A percentile compares a stretch with the other conserved stretches of the same genome.
These are phyloP conservation scores for Fagopyrum tataricum DNA, from an alignment of 148 eudicot genomes.

Conservation along the genomic window DNA sequence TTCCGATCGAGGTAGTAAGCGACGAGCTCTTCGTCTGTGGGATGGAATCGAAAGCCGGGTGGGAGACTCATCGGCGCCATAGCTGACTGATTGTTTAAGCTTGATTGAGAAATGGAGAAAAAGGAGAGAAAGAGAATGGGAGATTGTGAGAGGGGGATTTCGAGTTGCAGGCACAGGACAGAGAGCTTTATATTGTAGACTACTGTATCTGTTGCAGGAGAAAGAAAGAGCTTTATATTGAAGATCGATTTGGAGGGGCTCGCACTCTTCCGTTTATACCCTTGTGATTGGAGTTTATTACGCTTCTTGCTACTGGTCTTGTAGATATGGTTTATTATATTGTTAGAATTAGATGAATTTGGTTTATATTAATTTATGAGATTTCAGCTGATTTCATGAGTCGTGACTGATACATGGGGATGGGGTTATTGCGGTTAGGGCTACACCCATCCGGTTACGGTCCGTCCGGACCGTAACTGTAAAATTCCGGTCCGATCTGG, in stretches of 20 bases:
- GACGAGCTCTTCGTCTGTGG: slow-evolving; percentile 40
- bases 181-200: background rate
- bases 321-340: too few relatives aligned
- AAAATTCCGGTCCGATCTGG: too few relatives aligned
- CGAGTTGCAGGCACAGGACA: slow-evolving; percentile 4
- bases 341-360: too few relatives aligned
- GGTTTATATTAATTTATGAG: too few relatives aligned
- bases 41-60: slow-evolving; percentile 43
- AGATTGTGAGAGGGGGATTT: background rate
- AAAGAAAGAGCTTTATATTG: background rate
- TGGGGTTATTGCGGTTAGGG: background rate
- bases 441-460: too few relatives aligned
- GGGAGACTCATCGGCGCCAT: slow-evolving; percentile 44
- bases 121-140: background rate
- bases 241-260: background rate
- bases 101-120: background rate
- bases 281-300: background rate
- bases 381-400: too few relatives aligned
- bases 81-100: background rate
- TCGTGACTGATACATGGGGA: too few relatives aligned
- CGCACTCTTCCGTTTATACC: too few relatives aligned
- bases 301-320: background rate
- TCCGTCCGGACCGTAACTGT: too few relatives aligned
- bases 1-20: slow-evolving; percentile 40
- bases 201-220: background rate